A percentile compares a stretch with the other conserved stretches of the same genome.
phyloP scores from a whole-genome alignment of 2,329 filamentous ascomycete genomes.

The Drechslera avenae region DNA sequence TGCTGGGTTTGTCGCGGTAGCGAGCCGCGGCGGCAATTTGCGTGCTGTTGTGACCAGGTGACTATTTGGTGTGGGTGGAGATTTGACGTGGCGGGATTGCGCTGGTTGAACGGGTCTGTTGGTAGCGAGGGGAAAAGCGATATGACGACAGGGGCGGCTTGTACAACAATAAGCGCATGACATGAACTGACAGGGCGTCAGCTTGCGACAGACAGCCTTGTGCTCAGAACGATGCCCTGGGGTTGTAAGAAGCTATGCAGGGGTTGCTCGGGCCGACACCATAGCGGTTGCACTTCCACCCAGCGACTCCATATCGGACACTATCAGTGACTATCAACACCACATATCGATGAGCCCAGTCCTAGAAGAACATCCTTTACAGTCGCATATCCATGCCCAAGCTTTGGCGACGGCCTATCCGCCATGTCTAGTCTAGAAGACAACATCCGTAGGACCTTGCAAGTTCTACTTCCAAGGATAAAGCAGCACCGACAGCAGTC shows the following conservation, averaged over 20 bases:
- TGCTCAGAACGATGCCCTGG: neutral
- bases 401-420: neutral
- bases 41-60: constrained; percentile 7
- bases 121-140: constrained; percentile 6
- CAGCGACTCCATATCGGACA: constrained; percentile 1
- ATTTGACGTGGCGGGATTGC: constrained; percentile 2
- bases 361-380: neutral
- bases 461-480: constrained; percentile 38
- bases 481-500: constrained; percentile 22
- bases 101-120: neutral
- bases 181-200: neutral
- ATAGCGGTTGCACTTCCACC: neutral
- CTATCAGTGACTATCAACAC: neutral
- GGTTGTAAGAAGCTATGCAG: constrained; percentile 8
- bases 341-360: neutral
- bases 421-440: constrained; percentile 35
- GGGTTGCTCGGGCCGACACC: constrained; percentile 12
- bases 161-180: constrained; percentile 1
- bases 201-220: neutral
- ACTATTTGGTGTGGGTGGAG: constrained; percentile 3
- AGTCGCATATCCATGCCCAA: neutral
- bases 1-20: constrained; percentile 6
- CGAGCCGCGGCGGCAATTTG: constrained; percentile 10
- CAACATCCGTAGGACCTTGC: constrained; percentile 37
- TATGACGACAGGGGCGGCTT: constrained; percentile 4